Evolutionary conservation across 805 yeast species (phyloP).

Genomic region (Hanseniaspora clermontiae): DNA sequence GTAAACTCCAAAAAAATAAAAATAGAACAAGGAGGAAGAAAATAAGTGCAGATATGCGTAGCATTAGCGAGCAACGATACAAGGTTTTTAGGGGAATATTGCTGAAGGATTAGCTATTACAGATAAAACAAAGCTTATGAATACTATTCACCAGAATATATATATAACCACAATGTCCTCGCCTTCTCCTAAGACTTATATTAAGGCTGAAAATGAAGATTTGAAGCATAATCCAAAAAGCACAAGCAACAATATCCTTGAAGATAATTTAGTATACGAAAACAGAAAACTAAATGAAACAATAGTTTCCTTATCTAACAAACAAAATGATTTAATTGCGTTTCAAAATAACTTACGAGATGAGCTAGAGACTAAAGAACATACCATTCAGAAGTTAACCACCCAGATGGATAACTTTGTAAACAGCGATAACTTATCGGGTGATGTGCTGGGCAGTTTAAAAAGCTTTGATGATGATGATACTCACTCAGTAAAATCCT

Average conservation of each 20-base stretch:
- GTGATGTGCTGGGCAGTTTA: background rate
- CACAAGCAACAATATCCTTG: background rate
- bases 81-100: too few species aligned
- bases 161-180: background rate
- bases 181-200: background rate
- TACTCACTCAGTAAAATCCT: conserved; percentile 3
- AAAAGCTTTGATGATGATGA: conserved; percentile 3
- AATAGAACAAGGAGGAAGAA: too few species aligned
- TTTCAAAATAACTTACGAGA: background rate
- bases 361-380: background rate
- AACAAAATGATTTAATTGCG: conserved; percentile 1
- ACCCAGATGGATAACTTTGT: conserved; percentile 5
- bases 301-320: conserved; percentile 2
- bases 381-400: background rate
- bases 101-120: background rate
- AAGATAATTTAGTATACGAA: background rate
- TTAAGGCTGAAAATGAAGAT: background rate
- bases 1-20: too few species aligned
- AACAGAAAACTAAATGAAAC: conserved; percentile 8
- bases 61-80: too few species aligned
- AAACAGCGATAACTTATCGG: background rate
- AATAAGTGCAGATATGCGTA: too few species aligned
- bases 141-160: too few species aligned
- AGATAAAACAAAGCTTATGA: background rate
- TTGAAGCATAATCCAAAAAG: background rate